Conservation (phyloP, 2,329 filamentous ascomycete species). For the Trichophyton verrucosum region DNA sequence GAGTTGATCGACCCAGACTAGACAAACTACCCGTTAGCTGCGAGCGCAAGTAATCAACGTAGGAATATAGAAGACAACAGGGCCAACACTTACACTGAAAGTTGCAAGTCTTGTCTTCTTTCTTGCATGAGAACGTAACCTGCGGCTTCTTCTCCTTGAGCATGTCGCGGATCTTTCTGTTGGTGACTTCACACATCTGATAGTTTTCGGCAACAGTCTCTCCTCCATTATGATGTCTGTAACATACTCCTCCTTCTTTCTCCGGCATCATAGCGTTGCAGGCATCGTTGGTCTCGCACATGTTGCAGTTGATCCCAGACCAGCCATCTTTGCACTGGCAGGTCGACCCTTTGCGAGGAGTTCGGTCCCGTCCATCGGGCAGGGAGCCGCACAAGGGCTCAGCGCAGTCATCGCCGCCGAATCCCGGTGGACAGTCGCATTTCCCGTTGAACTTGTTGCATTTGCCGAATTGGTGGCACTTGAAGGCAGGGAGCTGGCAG, state of each 20-base stretch:
- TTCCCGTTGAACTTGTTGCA: conserved; percentile 87
- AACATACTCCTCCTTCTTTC: conserved; percentile 73
- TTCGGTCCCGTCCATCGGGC: conserved; percentile 64
- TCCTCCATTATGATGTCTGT: conserved; percentile 81
- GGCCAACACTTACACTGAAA: conserved; percentile 63
- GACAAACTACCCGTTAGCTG: conserved; percentile 12
- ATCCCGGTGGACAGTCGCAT: conserved; percentile 83
- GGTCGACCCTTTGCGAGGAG: conserved; percentile 54
- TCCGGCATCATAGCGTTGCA: conserved; percentile 83
- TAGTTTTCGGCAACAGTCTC: conserved; percentile 88
- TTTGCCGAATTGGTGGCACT: conserved; percentile 76
- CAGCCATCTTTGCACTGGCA: conserved; percentile 90
- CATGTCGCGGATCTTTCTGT: conserved; percentile 79
- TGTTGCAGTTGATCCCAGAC: conserved; percentile 95
- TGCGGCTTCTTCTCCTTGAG: conserved; percentile 77
- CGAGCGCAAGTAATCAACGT: conserved; percentile 13
- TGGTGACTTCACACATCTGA: conserved; percentile 96
- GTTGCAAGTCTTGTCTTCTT: conserved; percentile 63
- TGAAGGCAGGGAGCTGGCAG: conserved; percentile 85
- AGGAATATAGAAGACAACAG: background rate
- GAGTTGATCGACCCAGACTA: conserved; percentile 84
- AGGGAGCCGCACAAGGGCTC: conserved; percentile 85
- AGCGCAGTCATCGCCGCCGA: conserved; percentile 87
- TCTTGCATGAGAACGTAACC: conserved; percentile 86
- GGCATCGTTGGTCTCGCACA: conserved; percentile 70